Evolutionary conservation across 352 stramenopile genomes (phyloP).

Genomic region (Phytopythium ostracodes): DNA sequence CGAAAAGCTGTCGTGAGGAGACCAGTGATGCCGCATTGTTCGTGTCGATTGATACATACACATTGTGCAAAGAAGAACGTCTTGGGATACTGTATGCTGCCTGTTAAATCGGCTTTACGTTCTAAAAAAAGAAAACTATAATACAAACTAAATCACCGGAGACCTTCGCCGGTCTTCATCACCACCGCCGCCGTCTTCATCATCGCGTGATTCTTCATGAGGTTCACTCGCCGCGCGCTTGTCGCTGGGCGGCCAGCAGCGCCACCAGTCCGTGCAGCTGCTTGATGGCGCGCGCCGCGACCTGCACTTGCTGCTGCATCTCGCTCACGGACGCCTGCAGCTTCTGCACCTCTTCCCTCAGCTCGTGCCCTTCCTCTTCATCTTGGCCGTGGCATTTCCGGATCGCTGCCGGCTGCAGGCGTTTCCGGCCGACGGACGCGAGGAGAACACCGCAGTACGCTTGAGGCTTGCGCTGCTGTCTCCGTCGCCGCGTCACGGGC

Average conservation of each 20-base stretch:
- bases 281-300: conserved; percentile 5
- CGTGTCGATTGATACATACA: neutral
- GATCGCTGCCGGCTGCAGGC: neutral
- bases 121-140: neutral
- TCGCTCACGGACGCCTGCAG: conserved; percentile 1
- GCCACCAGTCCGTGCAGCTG: conserved; percentile 5
- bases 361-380: neutral
- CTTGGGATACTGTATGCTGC: neutral
- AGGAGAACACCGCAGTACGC: conserved; percentile 5
- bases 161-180: neutral
- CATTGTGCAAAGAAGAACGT: neutral
- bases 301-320: conserved; percentile 9
- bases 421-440: conserved; percentile 1
- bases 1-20: neutral
- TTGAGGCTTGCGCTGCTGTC: neutral
- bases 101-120: neutral
- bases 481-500: neutral
- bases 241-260: conserved; percentile 1
- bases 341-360: neutral
- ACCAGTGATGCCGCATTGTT: too few species aligned
- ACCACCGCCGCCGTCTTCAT: neutral
- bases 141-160: neutral
- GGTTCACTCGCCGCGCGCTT: conserved; percentile 1
- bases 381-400: neutral
- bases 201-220: neutral